These are phyloP conservation scores for Boehmeria nivea DNA, from an alignment of 306 rosid genomes.

Conservation along the genomic window DNA sequence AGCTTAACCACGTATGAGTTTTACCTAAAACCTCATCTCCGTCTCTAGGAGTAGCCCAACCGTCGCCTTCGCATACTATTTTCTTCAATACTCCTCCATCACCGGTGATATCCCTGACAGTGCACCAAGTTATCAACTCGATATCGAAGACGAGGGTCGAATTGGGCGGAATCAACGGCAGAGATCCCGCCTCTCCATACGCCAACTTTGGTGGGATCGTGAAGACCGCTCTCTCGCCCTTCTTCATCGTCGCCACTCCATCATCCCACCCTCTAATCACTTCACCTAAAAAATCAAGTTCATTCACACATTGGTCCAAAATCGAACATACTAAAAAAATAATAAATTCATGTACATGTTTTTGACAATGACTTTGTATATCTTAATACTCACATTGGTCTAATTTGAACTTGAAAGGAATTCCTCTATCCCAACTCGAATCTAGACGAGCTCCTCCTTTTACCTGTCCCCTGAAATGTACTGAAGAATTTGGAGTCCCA, in stretches of 20 bases:
- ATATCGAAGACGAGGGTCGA: conserved; percentile 52
- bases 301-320: too few species aligned
- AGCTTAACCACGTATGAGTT: neutral
- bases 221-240: conserved; percentile 64
- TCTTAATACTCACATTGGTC: conserved; percentile 44
- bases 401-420: conserved; percentile 44
- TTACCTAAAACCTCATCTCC: conserved; percentile 57
- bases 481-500: neutral
- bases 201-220: conserved; percentile 55
- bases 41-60: conserved; percentile 59
- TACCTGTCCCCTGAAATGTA: conserved; percentile 15
- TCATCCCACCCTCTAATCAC: conserved; percentile 70
- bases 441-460: conserved; percentile 8
- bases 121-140: conserved; percentile 53
- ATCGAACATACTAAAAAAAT: too few species aligned
- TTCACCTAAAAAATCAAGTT: conserved; percentile 34
- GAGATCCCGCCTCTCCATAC: conserved; percentile 52
- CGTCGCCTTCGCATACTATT: conserved; percentile 42
- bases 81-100: conserved; percentile 64
- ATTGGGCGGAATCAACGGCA: conserved; percentile 48
- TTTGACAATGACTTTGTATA: too few species aligned
- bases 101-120: conserved; percentile 43
- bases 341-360: too few species aligned
- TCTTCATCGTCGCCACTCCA: conserved; percentile 59
- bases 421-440: conserved; percentile 36